Evolutionary conservation across 192 early-diverging fungal species (phyloP).

Genomic region (Allomyces macrogynus): DNA sequence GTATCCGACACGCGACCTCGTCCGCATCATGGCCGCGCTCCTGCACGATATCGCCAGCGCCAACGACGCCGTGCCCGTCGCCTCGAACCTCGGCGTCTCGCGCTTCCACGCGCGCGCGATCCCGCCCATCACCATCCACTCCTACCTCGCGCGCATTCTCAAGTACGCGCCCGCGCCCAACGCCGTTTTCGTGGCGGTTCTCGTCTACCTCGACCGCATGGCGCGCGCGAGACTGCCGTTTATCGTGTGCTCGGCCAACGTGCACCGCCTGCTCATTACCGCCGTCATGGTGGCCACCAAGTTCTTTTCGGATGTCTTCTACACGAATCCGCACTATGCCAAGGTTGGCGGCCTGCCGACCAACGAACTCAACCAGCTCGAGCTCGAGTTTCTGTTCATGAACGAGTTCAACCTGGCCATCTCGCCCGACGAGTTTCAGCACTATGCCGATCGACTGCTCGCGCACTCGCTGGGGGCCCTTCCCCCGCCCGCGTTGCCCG

Average conservation of each 20-base stretch:
- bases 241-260: conserved; percentile 65
- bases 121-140: conserved; percentile 71
- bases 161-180: conserved; percentile 86
- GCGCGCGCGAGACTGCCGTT: conserved; percentile 38
- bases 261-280: conserved; percentile 78
- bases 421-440: conserved; percentile 58
- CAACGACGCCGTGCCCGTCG: conserved; percentile 28
- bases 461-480: background rate
- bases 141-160: conserved; percentile 66
- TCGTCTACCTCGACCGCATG: conserved; percentile 84
- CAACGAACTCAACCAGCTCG: conserved; percentile 72
- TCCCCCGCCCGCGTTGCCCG: too few relatives aligned
- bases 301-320: conserved; percentile 84
- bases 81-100: conserved; percentile 21
- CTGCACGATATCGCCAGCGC: conserved; percentile 35
- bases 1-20: conserved; percentile 33
- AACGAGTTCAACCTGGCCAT: conserved; percentile 68
- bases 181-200: conserved; percentile 68
- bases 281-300: conserved; percentile 80
- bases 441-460: conserved; percentile 57
- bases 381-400: conserved; percentile 72
- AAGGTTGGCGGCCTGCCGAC: conserved; percentile 81
- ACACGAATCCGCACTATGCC: conserved; percentile 76
- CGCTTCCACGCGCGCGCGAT: conserved; percentile 79
- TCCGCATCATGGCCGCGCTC: conserved; percentile 36